Conservation (phyloP, 2,329 filamentous ascomycete species). For the Tolypocladium tundrense region DNA sequence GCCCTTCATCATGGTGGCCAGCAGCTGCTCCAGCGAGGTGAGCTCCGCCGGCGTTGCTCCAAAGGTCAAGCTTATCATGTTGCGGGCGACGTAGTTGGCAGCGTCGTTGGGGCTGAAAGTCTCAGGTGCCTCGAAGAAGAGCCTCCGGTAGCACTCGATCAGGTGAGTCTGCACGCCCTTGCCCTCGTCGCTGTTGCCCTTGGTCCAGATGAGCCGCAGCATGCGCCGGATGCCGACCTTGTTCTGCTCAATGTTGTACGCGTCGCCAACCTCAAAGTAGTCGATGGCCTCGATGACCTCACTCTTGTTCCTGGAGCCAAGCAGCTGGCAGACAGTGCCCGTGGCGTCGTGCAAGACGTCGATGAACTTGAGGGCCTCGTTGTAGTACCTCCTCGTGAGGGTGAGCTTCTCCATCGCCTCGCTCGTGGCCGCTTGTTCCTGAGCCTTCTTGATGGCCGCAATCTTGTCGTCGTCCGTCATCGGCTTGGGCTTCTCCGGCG, state of each 20-base stretch:
- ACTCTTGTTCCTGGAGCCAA: conserved; percentile 93
- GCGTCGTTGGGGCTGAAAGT: conserved; percentile 81
- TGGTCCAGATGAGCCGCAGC: conserved; percentile 97
- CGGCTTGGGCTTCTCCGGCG: conserved; percentile 51
- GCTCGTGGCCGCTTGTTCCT: conserved; percentile 78
- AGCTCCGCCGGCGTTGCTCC: conserved; percentile 90
- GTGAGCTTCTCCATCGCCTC: conserved; percentile 83
- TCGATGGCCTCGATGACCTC: conserved; percentile 99
- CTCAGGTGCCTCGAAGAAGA: conserved; percentile 93
- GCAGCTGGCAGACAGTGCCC: conserved; percentile 69
- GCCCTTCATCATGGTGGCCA: conserved; percentile 96
- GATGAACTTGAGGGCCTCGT: conserved; percentile 90
- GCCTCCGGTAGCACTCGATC: conserved; percentile 89
- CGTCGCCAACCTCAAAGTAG: conserved; percentile 90
- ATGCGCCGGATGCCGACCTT: conserved; percentile 88
- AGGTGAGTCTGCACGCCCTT: conserved; percentile 95
- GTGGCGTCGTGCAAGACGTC: conserved; percentile 81
- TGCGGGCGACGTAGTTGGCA: conserved; percentile 89
- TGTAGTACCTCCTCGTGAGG: conserved; percentile 80
- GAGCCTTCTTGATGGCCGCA: conserved; percentile 65
- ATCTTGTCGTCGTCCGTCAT: conserved; percentile 74
- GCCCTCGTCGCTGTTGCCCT: conserved; percentile 97
- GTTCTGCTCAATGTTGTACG: conserved; percentile 91
- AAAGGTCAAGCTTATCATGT: conserved; percentile 98
- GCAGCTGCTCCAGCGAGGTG: conserved; percentile 86